Evolutionary conservation across 495 filamentous ascomycete species (phyloP).

Genomic region (Hypoxylon subgilvum): DNA sequence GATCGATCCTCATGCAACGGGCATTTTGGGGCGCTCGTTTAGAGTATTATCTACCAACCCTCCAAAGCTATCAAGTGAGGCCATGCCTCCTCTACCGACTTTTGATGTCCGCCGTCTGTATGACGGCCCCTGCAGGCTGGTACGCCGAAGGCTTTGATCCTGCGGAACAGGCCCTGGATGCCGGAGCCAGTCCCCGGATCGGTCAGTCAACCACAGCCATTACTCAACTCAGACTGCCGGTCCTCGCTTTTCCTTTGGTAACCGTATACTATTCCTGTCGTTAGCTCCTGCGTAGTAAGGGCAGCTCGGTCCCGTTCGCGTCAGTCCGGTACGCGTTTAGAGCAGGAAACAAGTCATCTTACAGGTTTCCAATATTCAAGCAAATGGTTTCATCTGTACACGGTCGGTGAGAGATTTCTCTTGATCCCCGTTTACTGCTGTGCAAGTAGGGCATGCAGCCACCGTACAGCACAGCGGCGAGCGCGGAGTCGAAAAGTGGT

Average conservation of each 20-base stretch:
- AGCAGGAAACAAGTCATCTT: neutral
- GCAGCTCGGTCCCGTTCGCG: constrained; percentile 4
- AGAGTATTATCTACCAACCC: neutral
- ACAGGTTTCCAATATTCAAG: no score
- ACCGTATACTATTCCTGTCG: neutral
- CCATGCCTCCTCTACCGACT: no score
- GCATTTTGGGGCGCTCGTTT: constrained; percentile 1
- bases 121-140: neutral
- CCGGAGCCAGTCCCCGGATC: constrained; percentile 15
- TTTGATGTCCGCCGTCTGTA: constrained; percentile 3
- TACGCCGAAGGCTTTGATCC: constrained; percentile 4
- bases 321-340: neutral
- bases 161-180: constrained; percentile 14
- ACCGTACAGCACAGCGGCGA: no score
- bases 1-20: neutral
- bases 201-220: constrained; percentile 1
- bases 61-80: neutral
- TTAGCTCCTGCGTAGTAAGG: neutral
- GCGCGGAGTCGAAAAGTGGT: no score
- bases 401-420: neutral
- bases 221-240: neutral
- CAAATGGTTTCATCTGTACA: no score
- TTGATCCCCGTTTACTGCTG: neutral
- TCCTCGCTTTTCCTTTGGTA: neutral
- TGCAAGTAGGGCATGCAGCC: no score